These are phyloP conservation scores for Tuber brumale DNA, from an alignment of 495 filamentous ascomycete genomes.

Conservation along the genomic window DNA sequence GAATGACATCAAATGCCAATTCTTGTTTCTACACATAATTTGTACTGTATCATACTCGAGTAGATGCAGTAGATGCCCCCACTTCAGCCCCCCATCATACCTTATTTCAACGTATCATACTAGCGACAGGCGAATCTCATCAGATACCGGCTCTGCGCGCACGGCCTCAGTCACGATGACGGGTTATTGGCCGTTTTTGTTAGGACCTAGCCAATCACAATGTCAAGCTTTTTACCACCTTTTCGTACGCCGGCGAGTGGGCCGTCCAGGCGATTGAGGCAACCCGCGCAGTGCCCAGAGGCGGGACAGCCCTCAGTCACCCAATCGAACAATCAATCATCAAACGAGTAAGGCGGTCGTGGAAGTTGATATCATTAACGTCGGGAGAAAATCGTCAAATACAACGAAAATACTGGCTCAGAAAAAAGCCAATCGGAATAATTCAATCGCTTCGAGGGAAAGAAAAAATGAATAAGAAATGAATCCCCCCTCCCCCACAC, in stretches of 20 bases:
- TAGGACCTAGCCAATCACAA: background rate
- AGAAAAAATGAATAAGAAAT: background rate
- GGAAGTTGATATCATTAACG: slow-evolving; percentile 1
- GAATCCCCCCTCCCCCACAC: background rate
- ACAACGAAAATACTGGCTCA: background rate
- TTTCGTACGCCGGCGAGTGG: background rate
- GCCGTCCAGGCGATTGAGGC: background rate
- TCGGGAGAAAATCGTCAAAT: background rate
- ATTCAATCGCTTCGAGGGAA: background rate
- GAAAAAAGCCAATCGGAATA: background rate
- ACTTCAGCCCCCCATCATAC: no score
- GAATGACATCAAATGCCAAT: no score
- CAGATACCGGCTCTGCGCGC: no score
- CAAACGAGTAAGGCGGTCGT: background rate
- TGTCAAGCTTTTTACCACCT: background rate
- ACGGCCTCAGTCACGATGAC: background rate
- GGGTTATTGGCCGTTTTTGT: background rate
- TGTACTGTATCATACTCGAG: no score
- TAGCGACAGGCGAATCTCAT: no score
- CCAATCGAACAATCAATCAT: background rate
- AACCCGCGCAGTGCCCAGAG: background rate
- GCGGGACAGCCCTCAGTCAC: background rate
- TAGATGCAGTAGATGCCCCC: no score
- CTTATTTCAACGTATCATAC: no score
- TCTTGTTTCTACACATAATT: no score